A percentile compares a stretch with the other conserved stretches of the same genome.
phyloP scores from a whole-genome alignment of 805 yeast genomes.

The Lipomyces yamadae region DNA sequence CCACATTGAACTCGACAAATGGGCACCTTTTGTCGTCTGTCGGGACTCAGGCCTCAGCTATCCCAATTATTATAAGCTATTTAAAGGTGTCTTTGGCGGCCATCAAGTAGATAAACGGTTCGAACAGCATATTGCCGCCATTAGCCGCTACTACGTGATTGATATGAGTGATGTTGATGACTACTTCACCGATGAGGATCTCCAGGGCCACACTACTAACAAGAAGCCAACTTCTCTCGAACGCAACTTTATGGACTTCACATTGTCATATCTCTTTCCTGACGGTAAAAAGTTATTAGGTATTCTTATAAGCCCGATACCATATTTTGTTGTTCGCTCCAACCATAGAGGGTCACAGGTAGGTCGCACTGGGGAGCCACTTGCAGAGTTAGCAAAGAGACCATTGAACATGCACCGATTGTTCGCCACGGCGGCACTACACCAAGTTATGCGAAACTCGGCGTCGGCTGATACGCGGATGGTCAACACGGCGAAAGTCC shows the following conservation, averaged over 20 bases:
- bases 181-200: background rate
- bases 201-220: background rate
- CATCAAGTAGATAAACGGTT: background rate
- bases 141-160: background rate
- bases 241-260: background rate
- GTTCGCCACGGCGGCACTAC: background rate
- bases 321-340: conserved; percentile 1
- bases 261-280: conserved; percentile 1
- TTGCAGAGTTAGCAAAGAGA: background rate
- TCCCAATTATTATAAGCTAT: background rate
- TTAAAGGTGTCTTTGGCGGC: background rate
- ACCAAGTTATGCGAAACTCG: conserved; percentile 2
- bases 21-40: background rate
- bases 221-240: background rate
- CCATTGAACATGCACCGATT: conserved; percentile 1
- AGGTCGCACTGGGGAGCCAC: background rate
- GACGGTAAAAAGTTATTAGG: background rate
- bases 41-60: background rate
- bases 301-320: background rate
- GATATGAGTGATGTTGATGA: background rate
- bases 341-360: background rate
- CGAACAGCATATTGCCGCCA: background rate
- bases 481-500: conserved; percentile 1
- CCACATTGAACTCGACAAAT: background rate
- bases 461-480: background rate